Evolutionary conservation across 2,329 filamentous ascomycete species (phyloP).

Genomic region (Diaporthe velutina): DNA sequence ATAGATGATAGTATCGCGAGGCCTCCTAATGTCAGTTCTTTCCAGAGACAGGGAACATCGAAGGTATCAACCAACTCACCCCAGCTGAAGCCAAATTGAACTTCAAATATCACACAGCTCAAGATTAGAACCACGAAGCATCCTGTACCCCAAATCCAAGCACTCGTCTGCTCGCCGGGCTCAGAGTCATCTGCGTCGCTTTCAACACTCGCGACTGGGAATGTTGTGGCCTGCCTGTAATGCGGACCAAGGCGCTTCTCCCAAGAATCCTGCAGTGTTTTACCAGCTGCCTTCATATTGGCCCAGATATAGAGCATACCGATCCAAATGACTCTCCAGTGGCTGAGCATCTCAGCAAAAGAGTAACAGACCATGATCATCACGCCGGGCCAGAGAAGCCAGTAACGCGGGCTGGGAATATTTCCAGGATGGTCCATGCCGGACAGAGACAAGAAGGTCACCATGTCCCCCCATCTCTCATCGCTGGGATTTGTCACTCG

Average conservation of each 20-base stretch:
- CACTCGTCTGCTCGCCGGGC: background rate
- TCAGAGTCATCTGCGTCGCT: background rate
- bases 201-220: background rate
- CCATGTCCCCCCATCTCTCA: background rate
- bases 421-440: background rate
- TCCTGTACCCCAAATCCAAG: background rate
- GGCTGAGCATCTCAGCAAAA: background rate
- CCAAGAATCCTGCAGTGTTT: background rate
- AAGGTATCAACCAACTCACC: too few relatives aligned
- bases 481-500: background rate
- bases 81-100: too few relatives aligned
- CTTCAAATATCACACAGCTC: too few relatives aligned
- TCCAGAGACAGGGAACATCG: background rate
- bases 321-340: background rate
- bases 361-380: background rate
- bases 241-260: background rate
- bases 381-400: background rate
- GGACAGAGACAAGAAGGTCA: background rate
- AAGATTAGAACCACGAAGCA: too few relatives aligned
- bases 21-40: background rate
- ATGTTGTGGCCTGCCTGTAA: background rate
- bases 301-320: background rate
- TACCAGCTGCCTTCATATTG: background rate
- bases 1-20: background rate
- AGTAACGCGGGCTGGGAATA: background rate